phyloP scores from a whole-genome alignment of 2,329 filamentous ascomycete species.

The Neonectria sp. region DNA sequence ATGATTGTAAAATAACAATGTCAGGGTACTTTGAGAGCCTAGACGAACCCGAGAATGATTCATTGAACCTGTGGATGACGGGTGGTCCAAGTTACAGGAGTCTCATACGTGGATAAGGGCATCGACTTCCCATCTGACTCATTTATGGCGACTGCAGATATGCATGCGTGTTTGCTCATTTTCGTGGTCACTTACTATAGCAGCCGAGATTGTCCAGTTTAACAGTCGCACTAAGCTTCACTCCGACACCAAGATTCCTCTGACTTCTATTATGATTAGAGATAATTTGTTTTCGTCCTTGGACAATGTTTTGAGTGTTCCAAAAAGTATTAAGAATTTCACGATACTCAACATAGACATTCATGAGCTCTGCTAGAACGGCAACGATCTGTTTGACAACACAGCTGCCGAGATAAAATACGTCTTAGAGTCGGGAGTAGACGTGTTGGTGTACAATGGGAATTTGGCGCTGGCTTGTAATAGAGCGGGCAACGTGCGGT shows the following conservation, averaged over 20 bases:
- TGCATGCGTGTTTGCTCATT: constrained; percentile 39
- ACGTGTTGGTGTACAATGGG: constrained; percentile 40
- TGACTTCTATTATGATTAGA: constrained; percentile 35
- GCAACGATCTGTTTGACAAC: constrained; percentile 29
- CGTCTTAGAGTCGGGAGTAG: constrained; percentile 22
- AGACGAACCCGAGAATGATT: constrained; percentile 30
- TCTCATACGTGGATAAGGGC: constrained; percentile 37
- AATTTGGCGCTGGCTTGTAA: constrained; percentile 42
- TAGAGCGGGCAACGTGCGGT: constrained; percentile 38
- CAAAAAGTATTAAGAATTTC: constrained; percentile 10
- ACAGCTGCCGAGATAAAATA: constrained; percentile 20
- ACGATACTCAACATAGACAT: constrained; percentile 18
- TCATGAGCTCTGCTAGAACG: background rate
- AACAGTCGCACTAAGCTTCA: constrained; percentile 12
- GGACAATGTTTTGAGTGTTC: constrained; percentile 21
- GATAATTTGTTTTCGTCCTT: constrained; percentile 41
- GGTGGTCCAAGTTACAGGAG: constrained; percentile 40
- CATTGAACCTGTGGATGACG: constrained; percentile 40
- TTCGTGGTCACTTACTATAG: constrained; percentile 27
- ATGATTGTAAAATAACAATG: background rate
- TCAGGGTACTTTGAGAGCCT: constrained; percentile 42
- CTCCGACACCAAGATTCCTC: constrained; percentile 21
- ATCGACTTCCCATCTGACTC: constrained; percentile 34
- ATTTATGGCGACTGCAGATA: constrained; percentile 35
- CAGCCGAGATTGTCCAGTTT: constrained; percentile 40